These are phyloP conservation scores for Didymella segeticola DNA, from an alignment of 2,329 filamentous ascomycete species.

Conservation along the genomic window DNA sequence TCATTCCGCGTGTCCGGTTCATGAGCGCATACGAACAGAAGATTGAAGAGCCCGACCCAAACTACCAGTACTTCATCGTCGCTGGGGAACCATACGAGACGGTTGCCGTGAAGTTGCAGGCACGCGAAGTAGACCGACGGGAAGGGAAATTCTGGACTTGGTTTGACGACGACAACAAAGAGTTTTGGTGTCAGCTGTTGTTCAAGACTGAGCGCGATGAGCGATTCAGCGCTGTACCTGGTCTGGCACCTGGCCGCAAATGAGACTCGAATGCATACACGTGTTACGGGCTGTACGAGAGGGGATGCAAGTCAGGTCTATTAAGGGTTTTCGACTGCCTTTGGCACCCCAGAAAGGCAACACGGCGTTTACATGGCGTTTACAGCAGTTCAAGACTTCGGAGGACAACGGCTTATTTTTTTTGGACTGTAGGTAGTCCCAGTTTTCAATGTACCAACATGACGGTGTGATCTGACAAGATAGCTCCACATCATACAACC, in stretches of 20 bases:
- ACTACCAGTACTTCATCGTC: conserved; percentile 92
- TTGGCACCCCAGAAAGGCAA: neutral
- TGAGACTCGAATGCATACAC: conserved; percentile 17
- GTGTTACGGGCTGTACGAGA: neutral
- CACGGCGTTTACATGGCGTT: conserved; percentile 23
- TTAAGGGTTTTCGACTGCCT: neutral
- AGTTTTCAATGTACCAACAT: conserved; percentile 7
- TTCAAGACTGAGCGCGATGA: conserved; percentile 99
- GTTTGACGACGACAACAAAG: conserved; percentile 94
- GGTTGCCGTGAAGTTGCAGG: conserved; percentile 94
- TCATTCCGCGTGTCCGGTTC: conserved; percentile 85
- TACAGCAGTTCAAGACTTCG: neutral
- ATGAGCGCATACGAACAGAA: conserved; percentile 98
- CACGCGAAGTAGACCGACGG: conserved; percentile 86
- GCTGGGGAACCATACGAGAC: conserved; percentile 98
- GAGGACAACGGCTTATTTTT: neutral
- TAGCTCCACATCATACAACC: conserved; percentile 5
- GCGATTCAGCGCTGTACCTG: conserved; percentile 74
- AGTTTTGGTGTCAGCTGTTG: conserved; percentile 97
- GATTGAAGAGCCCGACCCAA: conserved; percentile 88
- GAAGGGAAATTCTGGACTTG: conserved; percentile 91
- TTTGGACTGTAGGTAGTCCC: conserved; percentile 34
- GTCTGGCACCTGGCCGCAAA: conserved; percentile 61
- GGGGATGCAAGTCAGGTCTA: neutral
- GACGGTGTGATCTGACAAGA: conserved; percentile 24